Evolutionary conservation across 2,329 filamentous ascomycete genomes (phyloP).

Genomic region (Volutella citrinella): DNA sequence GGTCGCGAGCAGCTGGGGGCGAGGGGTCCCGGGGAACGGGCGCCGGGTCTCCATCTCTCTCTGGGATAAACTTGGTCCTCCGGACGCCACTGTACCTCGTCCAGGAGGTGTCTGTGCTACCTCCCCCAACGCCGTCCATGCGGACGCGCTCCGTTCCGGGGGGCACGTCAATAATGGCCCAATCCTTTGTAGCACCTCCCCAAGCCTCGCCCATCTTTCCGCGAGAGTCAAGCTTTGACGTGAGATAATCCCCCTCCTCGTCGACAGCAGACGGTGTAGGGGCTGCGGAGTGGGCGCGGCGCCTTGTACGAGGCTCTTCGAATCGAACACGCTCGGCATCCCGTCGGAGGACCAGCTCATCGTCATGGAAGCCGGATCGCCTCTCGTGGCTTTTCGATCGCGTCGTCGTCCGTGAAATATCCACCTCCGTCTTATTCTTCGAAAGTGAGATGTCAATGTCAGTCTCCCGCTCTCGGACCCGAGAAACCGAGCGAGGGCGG

Average conservation of each 20-base stretch:
- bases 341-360: slow-evolving; percentile 64
- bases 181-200: slow-evolving; percentile 71
- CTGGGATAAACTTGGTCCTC: slow-evolving; percentile 69
- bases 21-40: slow-evolving; percentile 25
- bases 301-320: slow-evolving; percentile 41
- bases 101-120: slow-evolving; percentile 74
- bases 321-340: slow-evolving; percentile 49
- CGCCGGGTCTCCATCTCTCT: slow-evolving; percentile 50
- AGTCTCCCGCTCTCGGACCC: slow-evolving; percentile 48
- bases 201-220: slow-evolving; percentile 70
- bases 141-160: slow-evolving; percentile 79
- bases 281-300: slow-evolving; percentile 51
- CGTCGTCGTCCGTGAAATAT: slow-evolving; percentile 44
- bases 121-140: slow-evolving; percentile 76
- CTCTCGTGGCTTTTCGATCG: slow-evolving; percentile 39
- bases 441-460: slow-evolving; percentile 61
- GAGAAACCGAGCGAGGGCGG: slow-evolving; percentile 41
- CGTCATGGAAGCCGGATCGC: slow-evolving; percentile 48
- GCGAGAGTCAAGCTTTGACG: slow-evolving; percentile 53
- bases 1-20: slow-evolving; percentile 29
- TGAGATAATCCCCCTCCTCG: slow-evolving; percentile 64
- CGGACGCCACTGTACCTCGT: slow-evolving; percentile 75
- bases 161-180: slow-evolving; percentile 81
- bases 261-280: slow-evolving; percentile 35
- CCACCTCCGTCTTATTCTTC: slow-evolving; percentile 54